Conservation (phyloP, 2,329 filamentous ascomycete species). For the Fusarium sp. region DNA sequence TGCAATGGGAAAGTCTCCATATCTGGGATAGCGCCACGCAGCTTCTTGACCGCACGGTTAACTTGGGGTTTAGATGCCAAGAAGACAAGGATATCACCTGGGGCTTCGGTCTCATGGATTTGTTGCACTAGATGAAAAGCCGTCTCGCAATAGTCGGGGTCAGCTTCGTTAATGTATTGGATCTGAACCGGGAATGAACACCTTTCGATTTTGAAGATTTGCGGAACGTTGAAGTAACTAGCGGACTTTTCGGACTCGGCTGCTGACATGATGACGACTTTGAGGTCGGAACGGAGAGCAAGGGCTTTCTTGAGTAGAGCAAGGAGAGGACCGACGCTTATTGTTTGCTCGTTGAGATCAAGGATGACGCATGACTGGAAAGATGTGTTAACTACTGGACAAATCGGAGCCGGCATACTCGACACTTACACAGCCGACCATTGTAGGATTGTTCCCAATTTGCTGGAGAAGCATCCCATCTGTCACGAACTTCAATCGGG, state of each 20-base stretch:
- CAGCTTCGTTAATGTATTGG: rapidly evolving
- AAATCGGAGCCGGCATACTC: neutral
- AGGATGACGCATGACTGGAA: neutral
- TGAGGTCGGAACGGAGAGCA: neutral
- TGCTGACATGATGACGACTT: neutral
- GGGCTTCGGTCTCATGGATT: neutral
- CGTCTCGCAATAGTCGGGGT: neutral
- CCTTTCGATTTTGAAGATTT: neutral
- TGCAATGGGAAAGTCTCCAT: neutral
- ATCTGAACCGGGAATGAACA: neutral
- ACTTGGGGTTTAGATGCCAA: neutral
- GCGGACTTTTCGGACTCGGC: neutral
- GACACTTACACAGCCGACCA: neutral
- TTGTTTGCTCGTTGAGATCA: neutral
- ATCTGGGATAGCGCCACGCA: neutral
- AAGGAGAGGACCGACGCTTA: neutral
- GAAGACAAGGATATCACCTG: neutral
- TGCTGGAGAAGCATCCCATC: neutral
- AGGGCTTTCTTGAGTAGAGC: neutral
- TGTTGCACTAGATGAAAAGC: rapidly evolving
- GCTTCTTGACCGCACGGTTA: neutral
- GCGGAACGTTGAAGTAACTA: neutral
- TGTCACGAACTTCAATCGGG: neutral
- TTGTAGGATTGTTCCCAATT: neutral
- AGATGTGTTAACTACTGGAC: neutral